Evolutionary conservation across 352 stramenopile genomes (phyloP).

Genomic region (Phytophthora pistaciae): DNA sequence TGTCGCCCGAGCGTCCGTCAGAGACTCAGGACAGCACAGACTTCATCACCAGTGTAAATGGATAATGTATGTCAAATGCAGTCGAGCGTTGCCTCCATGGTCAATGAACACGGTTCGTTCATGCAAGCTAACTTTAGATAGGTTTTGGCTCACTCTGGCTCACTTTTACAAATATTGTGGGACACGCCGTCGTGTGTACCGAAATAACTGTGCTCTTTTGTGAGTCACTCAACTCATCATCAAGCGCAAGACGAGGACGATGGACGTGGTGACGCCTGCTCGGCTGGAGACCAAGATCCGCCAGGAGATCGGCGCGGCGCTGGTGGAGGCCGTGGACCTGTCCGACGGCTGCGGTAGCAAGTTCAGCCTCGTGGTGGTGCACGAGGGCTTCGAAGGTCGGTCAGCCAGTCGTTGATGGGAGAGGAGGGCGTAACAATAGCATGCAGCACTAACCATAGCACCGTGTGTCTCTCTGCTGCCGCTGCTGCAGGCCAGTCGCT

Average conservation of each 20-base stretch:
- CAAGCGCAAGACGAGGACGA: conserved; percentile 9
- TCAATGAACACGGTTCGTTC: too few relatives aligned
- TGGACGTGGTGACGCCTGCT: conserved; percentile 61
- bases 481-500: conserved; percentile 62
- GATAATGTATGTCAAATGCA: conserved; percentile 16
- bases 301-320: conserved; percentile 64
- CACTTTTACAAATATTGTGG: too few relatives aligned
- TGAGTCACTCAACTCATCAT: too few relatives aligned
- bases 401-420: conserved; percentile 6
- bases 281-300: conserved; percentile 69
- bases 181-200: too few relatives aligned
- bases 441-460: neutral
- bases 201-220: too few relatives aligned
- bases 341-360: conserved; percentile 87
- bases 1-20: conserved; percentile 24
- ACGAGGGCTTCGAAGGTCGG: conserved; percentile 78
- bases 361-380: conserved; percentile 87
- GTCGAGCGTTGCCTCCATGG: too few relatives aligned
- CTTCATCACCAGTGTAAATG: conserved; percentile 3
- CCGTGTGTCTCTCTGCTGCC: too few relatives aligned
- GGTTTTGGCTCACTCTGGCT: too few relatives aligned
- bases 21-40: conserved; percentile 17
- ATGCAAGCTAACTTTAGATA: too few relatives aligned
- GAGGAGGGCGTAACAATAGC: neutral
- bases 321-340: conserved; percentile 81